A percentile compares a stretch with the other conserved stretches of the same genome.
Evolutionary conservation across 495 filamentous ascomycete genomes (phyloP).

Genomic region (Hyaloscypha hepaticicola): DNA sequence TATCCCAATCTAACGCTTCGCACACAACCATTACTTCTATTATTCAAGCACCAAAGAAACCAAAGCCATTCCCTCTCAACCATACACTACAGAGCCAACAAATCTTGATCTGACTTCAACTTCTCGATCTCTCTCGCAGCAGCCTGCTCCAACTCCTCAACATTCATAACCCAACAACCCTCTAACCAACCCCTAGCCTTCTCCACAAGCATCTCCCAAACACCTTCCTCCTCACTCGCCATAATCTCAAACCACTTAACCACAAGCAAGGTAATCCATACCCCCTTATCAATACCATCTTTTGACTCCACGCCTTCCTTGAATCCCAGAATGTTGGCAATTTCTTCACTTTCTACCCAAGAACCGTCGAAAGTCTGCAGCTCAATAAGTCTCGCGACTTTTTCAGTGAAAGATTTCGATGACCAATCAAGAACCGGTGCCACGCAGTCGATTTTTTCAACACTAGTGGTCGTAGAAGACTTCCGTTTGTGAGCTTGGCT

Average conservation of each 20-base stretch:
- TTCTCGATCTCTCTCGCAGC: not conserved
- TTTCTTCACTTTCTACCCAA: slow-evolving; percentile 37
- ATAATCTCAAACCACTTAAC: slow-evolving; percentile 48
- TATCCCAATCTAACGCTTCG: too few species aligned
- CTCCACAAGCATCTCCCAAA: slow-evolving; percentile 32
- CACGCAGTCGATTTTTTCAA: too few species aligned
- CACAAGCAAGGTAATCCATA: slow-evolving; percentile 49
- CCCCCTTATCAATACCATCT: slow-evolving; percentile 17
- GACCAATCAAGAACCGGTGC: slow-evolving; percentile 5
- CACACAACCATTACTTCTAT: too few species aligned
- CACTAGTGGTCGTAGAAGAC: too few species aligned
- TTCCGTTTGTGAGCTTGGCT: too few species aligned
- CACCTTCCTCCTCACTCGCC: slow-evolving; percentile 36
- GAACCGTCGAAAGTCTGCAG: slow-evolving; percentile 52
- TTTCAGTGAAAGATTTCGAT: slow-evolving; percentile 6
- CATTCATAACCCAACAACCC: not conserved
- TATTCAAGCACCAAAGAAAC: too few species aligned
- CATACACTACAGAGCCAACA: too few species aligned
- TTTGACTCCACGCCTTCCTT: slow-evolving; percentile 12
- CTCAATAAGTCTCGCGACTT: slow-evolving; percentile 37
- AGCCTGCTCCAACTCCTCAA: slow-evolving; percentile 14
- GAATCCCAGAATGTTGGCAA: slow-evolving; percentile 30
- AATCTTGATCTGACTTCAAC: too few species aligned
- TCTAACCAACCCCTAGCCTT: slow-evolving; percentile 40
- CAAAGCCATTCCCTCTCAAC: too few species aligned